Evolutionary conservation across 108 stramenopile species (phyloP), one percentile per base, ranked within the genome.

Genomic region (Discostella pseudostelligera): DNA sequence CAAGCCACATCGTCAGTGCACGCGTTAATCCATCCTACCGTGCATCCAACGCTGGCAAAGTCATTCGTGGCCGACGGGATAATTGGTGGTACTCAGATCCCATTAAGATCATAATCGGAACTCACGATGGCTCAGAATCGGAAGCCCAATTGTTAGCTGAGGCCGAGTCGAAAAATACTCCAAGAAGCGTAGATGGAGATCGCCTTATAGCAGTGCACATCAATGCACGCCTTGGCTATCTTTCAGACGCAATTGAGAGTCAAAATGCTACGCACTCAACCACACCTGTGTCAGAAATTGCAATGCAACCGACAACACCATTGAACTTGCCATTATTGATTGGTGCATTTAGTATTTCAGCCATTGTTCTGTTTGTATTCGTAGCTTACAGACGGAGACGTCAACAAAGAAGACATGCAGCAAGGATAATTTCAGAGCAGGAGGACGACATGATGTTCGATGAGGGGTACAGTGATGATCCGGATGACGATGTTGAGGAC

Each of bases 1-100:
- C 76, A 48, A 82, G 83, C 57, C 90, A 92, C 56, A 58, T 86
- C 32, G 88, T 86, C 48, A 92, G 88, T 61, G 86, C 82, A 35
- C 61, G 90, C 1, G 88, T 82, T 4, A 87, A 87, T 56, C 68
- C 85, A 59, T 56, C 61, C 19, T 74, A 79, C 29, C 57, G 39
- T 36, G 73, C 73, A 20, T 59, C 69, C 7, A 76, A 75, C 47
- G 74, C 59, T 3, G 79, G 79, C 11, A 76, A 80, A 39, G 50
- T 65, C 22, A 60, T 80, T 46, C 69, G 48, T 13, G 76, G 76
- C 14, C 58, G 65, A 11, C 45, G 56, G n/a, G 56, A 78, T 17
- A 47, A 49, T 44, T 78, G 76, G 76, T 78, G 76, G 76, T 78
- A 78, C 56, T 70, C 76, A 10, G 32, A 61, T 25, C 78, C 73